Conservation (phyloP, 1,139 yeast species). For the Geotrichum restrictum region DNA sequence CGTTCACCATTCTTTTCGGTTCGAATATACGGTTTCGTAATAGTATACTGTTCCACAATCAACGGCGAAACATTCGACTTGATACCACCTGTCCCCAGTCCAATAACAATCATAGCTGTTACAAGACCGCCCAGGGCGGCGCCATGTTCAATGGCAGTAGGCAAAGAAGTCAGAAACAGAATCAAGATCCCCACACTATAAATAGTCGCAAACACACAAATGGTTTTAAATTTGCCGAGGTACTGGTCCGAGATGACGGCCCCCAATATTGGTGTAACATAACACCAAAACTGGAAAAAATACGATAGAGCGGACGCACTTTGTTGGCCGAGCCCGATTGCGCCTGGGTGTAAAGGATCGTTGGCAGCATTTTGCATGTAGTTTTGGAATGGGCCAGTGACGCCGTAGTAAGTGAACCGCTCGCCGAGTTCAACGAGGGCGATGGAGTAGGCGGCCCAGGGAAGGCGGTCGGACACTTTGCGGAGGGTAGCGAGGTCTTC, state of each 20-base stretch:
- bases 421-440: constrained; percentile 79
- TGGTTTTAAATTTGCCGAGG: constrained; percentile 69
- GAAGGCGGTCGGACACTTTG: constrained; percentile 42
- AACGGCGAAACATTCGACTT: constrained; percentile 75
- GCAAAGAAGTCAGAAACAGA: constrained; percentile 68
- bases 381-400: constrained; percentile 71
- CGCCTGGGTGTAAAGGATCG: constrained; percentile 48
- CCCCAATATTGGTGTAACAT: constrained; percentile 72
- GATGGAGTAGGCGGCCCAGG: constrained; percentile 60
- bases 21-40: constrained; percentile 55
- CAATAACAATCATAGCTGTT: constrained; percentile 61
- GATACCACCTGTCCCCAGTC: constrained; percentile 78
- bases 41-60: constrained; percentile 69
- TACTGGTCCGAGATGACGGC: constrained; percentile 73
- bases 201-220: constrained; percentile 55
- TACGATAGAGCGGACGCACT: constrained; percentile 74
- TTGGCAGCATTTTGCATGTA: constrained; percentile 55
- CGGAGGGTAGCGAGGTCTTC: constrained; percentile 49
- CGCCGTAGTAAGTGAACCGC: constrained; percentile 77
- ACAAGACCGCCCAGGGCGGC: constrained; percentile 51
- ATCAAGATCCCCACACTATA: constrained; percentile 61
- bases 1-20: constrained; percentile 58
- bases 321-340: constrained; percentile 55
- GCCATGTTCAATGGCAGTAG: constrained; percentile 50
- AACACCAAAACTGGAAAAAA: constrained; percentile 79